phyloP scores from a whole-genome alignment of 805 yeast genomes.

The Ogataea philodendri region DNA sequence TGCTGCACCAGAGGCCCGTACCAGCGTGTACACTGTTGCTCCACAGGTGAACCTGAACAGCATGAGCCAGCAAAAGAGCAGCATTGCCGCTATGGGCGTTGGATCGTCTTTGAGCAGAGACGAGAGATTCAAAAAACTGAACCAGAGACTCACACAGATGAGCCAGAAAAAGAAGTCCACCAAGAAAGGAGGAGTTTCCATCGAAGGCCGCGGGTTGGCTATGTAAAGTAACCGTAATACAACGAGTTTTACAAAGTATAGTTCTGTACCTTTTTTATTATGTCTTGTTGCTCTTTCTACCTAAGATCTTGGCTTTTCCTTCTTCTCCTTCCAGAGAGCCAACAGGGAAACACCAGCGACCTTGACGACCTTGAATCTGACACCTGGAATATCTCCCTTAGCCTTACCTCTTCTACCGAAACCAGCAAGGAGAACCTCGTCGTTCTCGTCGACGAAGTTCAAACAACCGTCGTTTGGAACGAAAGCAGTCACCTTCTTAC shows the following conservation, averaged over 20 bases:
- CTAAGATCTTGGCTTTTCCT: slow-evolving; percentile 99
- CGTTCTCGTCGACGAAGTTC: slow-evolving; percentile 99
- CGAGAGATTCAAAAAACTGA: slow-evolving; percentile 79
- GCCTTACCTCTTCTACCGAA: slow-evolving; percentile 99
- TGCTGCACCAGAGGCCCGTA: slow-evolving; percentile 89
- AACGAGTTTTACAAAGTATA: slow-evolving; percentile 1
- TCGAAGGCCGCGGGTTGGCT: slow-evolving; percentile 63
- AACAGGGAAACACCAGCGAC: slow-evolving; percentile 99
- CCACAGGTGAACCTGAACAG: slow-evolving; percentile 66
- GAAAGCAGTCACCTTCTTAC: slow-evolving; percentile 99
- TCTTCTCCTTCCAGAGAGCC: slow-evolving; percentile 99
- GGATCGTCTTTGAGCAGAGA: slow-evolving; percentile 56
- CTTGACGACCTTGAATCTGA: slow-evolving; percentile 99
- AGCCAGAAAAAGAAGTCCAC: slow-evolving; percentile 45
- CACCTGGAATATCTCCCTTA: slow-evolving; percentile 99
- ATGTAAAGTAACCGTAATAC: slow-evolving; percentile 12
- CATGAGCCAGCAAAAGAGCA: slow-evolving; percentile 40
- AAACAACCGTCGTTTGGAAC: slow-evolving; percentile 99
- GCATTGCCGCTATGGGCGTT: slow-evolving; percentile 41
- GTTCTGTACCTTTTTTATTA: slow-evolving; percentile 13
- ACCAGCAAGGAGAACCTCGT: slow-evolving; percentile 99
- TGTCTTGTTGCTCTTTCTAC: slow-evolving; percentile 14
- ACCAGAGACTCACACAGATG: slow-evolving; percentile 51
- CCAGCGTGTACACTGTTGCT: slow-evolving; percentile 86
- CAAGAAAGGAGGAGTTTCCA: slow-evolving; percentile 75